Conservation (phyloP, 306 rosid genomes). For the cucumber (Cucumis sativus) region Cucumber_9930_V3 NC_026660.2:15149501-15150000, state of each 20-base stretch:
- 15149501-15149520: not conserved
- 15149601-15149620: not conserved
- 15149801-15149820: no score
- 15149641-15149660: not conserved
- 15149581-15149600: not conserved
- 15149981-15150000: no score
- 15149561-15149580: not conserved
- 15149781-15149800: no score
- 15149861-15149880: no score
- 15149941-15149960: no score
- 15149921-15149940: no score
- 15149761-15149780: no score
- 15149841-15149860: no score
- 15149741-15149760: not conserved
- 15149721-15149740: not conserved
- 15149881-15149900: no score
- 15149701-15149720: not conserved
- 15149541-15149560: not conserved
- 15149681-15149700: not conserved
- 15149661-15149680: not conserved
- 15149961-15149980: no score
- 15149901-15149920: no score
- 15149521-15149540: not conserved
- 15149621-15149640: not conserved
- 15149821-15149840: no score